Conservation (phyloP, 2,329 filamentous ascomycete species). For the Arthroderma sp. region DNA sequence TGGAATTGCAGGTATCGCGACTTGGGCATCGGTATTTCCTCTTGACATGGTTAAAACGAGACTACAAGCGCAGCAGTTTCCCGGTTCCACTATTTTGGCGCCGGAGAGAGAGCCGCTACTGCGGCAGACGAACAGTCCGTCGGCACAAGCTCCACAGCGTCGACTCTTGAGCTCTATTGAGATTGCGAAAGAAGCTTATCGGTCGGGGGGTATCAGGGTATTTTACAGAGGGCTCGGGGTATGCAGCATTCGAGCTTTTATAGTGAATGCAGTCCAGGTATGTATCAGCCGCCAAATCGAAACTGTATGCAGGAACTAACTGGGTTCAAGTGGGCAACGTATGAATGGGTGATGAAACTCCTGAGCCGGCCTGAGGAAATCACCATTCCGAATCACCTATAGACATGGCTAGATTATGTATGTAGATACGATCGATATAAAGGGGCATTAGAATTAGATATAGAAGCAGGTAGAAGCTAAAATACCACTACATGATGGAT, state of each 20-base stretch:
- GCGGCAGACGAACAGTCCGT: slow-evolving; percentile 8
- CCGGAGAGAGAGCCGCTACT: slow-evolving; percentile 16
- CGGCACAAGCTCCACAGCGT: slow-evolving; percentile 4
- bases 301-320: slow-evolving; percentile 3
- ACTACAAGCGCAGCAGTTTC: slow-evolving; percentile 57
- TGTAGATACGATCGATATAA: too few species aligned
- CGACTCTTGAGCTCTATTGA: slow-evolving; percentile 42
- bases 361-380: slow-evolving; percentile 13
- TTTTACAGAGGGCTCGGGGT: slow-evolving; percentile 66
- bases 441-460: not conserved
- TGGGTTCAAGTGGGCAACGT: slow-evolving; percentile 60
- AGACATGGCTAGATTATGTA: not conserved
- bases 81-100: not conserved
- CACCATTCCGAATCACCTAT: too few species aligned
- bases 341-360: slow-evolving; percentile 68
- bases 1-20: slow-evolving; percentile 72
- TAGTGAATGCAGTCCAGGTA: slow-evolving; percentile 77
- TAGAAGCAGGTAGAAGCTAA: not conserved
- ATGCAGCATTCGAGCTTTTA: slow-evolving; percentile 74
- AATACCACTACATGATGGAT: not conserved
- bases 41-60: slow-evolving; percentile 86
- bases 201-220: slow-evolving; percentile 43
- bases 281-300: slow-evolving; percentile 8
- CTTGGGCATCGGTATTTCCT: slow-evolving; percentile 84
- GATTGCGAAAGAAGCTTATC: slow-evolving; percentile 54